Conservation (phyloP, 1,284 basidiomycete species). For the Papiliotrema nemorosa region DNA sequence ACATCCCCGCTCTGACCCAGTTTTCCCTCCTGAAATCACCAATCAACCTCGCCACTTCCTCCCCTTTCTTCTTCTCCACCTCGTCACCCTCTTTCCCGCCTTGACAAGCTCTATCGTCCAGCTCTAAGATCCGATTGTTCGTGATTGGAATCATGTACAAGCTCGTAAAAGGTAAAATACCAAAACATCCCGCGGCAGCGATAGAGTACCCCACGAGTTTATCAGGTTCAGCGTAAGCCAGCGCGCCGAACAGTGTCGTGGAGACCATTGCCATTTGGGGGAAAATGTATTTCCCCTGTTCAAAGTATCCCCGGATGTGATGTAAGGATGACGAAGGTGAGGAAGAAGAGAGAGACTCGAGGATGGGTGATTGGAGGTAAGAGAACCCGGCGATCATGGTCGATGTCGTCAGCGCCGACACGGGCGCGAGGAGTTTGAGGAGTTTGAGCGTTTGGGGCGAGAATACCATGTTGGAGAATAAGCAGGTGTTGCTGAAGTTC, state of each 20-base stretch:
- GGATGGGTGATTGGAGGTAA: neutral
- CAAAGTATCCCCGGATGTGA: conserved; percentile 1
- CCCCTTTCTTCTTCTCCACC: conserved; percentile 1
- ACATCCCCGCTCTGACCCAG: conserved; percentile 7
- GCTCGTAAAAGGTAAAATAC: conserved; percentile 9
- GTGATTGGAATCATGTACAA: conserved; percentile 8
- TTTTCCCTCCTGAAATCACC: conserved; percentile 5
- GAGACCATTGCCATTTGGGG: neutral
- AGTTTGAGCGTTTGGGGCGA: conserved; percentile 3
- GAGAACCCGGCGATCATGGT: conserved; percentile 1
- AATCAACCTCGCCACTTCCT: conserved; percentile 2
- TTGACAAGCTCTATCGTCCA: conserved; percentile 2
- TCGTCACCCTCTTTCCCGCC: no score
- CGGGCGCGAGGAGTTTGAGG: neutral
- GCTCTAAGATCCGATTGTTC: conserved; percentile 7
- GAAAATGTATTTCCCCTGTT: conserved; percentile 5
- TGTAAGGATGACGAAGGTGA: neutral
- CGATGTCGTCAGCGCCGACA: neutral
- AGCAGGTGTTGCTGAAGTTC: no score
- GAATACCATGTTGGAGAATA: no score
- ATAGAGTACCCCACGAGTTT: conserved; percentile 1
- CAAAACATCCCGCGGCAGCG: conserved; percentile 3
- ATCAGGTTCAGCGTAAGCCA: conserved; percentile 3
- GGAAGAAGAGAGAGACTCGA: neutral
- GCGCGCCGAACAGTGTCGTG: neutral